Base-by-base conservation (phyloP, 371 early-diverging fungal species). In the Lichtheimia hyalospora region DNA sequence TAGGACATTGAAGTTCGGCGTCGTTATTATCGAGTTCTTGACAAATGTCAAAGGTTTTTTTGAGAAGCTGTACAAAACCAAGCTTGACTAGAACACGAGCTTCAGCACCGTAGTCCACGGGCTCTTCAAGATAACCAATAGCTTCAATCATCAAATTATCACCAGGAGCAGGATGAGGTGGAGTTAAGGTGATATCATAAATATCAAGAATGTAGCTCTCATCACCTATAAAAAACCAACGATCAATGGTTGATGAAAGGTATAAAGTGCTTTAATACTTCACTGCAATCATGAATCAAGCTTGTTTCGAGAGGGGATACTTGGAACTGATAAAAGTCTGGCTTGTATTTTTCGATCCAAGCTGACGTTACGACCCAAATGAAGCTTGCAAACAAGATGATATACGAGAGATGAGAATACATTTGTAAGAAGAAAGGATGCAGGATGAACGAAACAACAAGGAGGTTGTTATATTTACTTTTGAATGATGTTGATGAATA, bases 81-180 rank as follows among this genome's bases (percentile, higher is more conserved):
- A 70, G 73, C 63, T 84, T 79, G 58, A 84, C 83, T 16, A 67
- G 24, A 24, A 88, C 56, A 14, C 75, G 50, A 40, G 81, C 81
- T 8, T 24, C 41, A 8, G 87, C 79, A 10, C 87, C 87, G 2
- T 79, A 50, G 5, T 64, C 69, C 14, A 89, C 74, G 5, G 56
- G 60, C 53, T 82, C 79, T 2, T 61, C 62, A 14, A 64, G 27
- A 16, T 23, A 51, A 2, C 87, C 89, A 34, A 66, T 75, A 25
- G 81, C 84, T n/a, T 81, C 76, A 49, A 89, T 80, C 2, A 49
- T 50, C 8, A 86, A 74, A 20, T 62, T 50, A 44, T 83, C 27
- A 4, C 88, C 89, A 1, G 86, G 85, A 55, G 83, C 80, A 25
- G 89, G 89, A 7, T 28, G 13, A 13, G 48, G n/a, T 1, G 65